These are phyloP conservation scores for Neurospora sp. DNA, from an alignment of 2,329 filamentous ascomycete genomes.

Conservation along the genomic window DNA sequence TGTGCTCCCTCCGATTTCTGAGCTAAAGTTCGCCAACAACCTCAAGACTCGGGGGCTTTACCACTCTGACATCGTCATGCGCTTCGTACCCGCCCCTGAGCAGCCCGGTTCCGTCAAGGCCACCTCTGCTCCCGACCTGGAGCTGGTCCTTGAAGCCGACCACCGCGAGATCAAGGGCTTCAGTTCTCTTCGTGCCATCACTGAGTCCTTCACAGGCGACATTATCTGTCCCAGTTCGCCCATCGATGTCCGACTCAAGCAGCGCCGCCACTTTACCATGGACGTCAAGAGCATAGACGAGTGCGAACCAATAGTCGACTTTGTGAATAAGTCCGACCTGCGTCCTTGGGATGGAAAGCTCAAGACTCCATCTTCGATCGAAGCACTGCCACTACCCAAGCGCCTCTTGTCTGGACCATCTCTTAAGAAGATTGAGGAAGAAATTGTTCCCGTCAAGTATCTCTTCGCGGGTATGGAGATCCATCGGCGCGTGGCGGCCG, in stretches of 20 bases:
- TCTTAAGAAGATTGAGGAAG: neutral
- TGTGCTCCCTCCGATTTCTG: conserved; percentile 35
- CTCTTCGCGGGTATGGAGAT: conserved; percentile 44
- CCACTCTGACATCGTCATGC: conserved; percentile 32
- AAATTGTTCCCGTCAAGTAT: conserved; percentile 22
- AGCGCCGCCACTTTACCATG: conserved; percentile 26
- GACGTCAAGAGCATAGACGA: conserved; percentile 16
- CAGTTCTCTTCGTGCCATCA: conserved; percentile 29
- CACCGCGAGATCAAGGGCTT: conserved; percentile 24
- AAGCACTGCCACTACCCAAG: conserved; percentile 16
- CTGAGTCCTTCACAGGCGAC: conserved; percentile 29
- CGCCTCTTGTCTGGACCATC: conserved; percentile 7
- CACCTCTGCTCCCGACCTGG: conserved; percentile 22
- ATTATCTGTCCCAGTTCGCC: conserved; percentile 34
- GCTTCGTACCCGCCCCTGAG: conserved; percentile 32
- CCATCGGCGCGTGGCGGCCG: conserved; percentile 33
- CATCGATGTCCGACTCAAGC: conserved; percentile 40
- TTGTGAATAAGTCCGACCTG: conserved; percentile 35
- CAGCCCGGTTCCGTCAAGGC: conserved; percentile 1
- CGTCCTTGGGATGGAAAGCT: conserved; percentile 41
- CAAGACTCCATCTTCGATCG: conserved; percentile 28
- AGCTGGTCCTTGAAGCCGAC: conserved; percentile 27
- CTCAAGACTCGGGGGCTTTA: conserved; percentile 17
- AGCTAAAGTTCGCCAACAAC: conserved; percentile 30
- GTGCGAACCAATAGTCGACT: conserved; percentile 29